Conservation (phyloP, 2,329 filamentous ascomycete genomes). For the Fusarium incarnatum region DNA sequence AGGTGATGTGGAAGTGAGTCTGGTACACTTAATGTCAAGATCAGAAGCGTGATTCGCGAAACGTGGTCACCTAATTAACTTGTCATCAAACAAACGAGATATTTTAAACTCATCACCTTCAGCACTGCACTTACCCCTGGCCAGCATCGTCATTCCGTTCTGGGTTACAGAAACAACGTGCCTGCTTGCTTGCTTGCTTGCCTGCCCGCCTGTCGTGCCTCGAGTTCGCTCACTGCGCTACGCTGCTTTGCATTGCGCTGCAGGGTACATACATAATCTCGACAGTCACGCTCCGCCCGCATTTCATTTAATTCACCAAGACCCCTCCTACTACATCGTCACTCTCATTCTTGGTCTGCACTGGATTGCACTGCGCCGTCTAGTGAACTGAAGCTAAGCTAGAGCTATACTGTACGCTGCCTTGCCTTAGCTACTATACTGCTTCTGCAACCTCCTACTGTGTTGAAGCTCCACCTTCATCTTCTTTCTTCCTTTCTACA, state of each 20-base stretch:
- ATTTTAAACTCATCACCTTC: constrained; percentile 11
- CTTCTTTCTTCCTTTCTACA: constrained; percentile 32
- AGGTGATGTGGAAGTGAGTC: constrained; percentile 27
- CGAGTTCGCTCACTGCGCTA: constrained; percentile 15
- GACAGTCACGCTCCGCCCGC: constrained; percentile 42
- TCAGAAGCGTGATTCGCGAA: constrained; percentile 38
- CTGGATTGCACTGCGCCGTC: constrained; percentile 19
- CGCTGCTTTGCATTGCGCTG: constrained; percentile 33
- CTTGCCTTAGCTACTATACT: constrained; percentile 23
- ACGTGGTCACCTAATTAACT: constrained; percentile 28
- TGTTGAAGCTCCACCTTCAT: constrained; percentile 29
- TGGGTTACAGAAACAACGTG: constrained; percentile 41
- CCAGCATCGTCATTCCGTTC: constrained; percentile 45
- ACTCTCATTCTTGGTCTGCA: constrained; percentile 25
- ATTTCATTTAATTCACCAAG: constrained; percentile 36
- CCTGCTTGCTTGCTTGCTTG: constrained; percentile 12
- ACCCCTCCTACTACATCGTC: constrained; percentile 30
- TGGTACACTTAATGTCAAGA: constrained; percentile 9
- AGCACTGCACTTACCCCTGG: constrained; percentile 36
- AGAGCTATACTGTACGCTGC: constrained; percentile 18
- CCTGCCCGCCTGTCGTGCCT: constrained; percentile 13
- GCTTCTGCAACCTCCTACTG: constrained; percentile 23
- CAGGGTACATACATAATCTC: constrained; percentile 44
- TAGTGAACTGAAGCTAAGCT: constrained; percentile 33
- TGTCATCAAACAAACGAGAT: constrained; percentile 23